A percentile compares a stretch with the other conserved stretches of the same genome.
These are phyloP conservation scores for Lasiodiplodia sp. DNA, from an alignment of 2,329 filamentous ascomycete species.

Conservation along the genomic window DNA sequence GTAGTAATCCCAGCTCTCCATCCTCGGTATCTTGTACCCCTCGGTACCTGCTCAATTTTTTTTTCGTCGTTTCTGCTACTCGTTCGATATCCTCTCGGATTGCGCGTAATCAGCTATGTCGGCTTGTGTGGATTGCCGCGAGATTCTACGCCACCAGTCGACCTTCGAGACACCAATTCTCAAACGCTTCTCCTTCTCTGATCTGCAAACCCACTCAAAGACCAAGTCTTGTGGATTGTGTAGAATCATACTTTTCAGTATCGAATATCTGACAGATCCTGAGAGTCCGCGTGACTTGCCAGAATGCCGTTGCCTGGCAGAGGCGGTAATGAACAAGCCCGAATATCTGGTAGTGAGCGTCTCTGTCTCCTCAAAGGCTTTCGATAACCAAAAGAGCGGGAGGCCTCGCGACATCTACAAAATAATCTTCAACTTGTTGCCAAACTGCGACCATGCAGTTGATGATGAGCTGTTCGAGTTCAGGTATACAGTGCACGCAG, in stretches of 20 bases:
- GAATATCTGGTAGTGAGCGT: neutral
- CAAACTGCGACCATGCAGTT: neutral
- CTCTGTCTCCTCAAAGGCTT: neutral
- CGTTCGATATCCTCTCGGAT: neutral
- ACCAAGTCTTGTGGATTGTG: neutral
- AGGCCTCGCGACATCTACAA: neutral
- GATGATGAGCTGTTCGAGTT: no score
- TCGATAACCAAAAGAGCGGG: neutral
- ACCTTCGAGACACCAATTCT: neutral
- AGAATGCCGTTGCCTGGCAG: neutral
- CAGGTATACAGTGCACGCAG: neutral
- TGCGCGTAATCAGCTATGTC: neutral
- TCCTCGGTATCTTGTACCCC: neutral
- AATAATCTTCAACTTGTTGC: neutral
- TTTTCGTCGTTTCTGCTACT: neutral
- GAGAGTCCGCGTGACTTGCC: no score
- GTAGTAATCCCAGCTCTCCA: neutral
- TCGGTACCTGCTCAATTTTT: neutral
- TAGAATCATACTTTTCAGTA: neutral
- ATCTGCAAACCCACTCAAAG: neutral
- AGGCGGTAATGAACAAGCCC: neutral
- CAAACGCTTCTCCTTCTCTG: neutral
- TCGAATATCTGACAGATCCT: neutral
- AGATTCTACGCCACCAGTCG: neutral
- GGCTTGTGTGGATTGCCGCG: neutral